A percentile compares a stretch with the other conserved stretches of the same genome.
These are phyloP conservation scores for Sicyos baderoa DNA, from an alignment of 306 rosid species.

Conservation along the genomic window DNA sequence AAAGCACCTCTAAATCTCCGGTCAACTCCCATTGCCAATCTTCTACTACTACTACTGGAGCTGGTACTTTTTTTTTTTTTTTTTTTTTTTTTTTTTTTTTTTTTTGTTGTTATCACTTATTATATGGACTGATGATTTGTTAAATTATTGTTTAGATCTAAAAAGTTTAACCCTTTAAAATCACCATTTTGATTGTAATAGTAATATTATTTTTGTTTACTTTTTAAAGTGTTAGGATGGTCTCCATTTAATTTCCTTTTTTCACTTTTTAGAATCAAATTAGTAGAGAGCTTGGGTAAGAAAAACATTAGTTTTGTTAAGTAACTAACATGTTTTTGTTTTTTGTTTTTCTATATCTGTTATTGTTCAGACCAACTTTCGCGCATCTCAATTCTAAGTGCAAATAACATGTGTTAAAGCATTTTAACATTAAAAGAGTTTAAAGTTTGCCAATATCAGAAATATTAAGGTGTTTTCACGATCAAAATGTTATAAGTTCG, in stretches of 20 bases:
- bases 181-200: neutral
- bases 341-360: no score
- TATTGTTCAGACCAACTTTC: no score
- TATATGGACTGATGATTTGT: neutral
- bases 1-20: slow-evolving; percentile 59
- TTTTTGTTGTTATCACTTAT: slow-evolving; percentile 26
- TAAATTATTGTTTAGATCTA: slow-evolving; percentile 8
- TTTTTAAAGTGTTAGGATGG: neutral
- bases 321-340: no score
- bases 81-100: slow-evolving; percentile 39
- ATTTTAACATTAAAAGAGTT: no score
- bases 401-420: neutral
- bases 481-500: no score
- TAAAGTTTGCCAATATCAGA: no score
- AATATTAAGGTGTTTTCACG: no score
- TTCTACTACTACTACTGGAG: neutral
- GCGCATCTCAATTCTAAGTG: no score
- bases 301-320: neutral
- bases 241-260: neutral
- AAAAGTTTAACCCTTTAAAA: slow-evolving; percentile 5
- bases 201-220: neutral
- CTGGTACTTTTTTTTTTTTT: slow-evolving; percentile 14
- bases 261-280: slow-evolving; percentile 2
- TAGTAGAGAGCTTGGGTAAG: neutral
- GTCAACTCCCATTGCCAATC: slow-evolving; percentile 48